A percentile compares a stretch with the other conserved stretches of the same genome.
phyloP scores from a whole-genome alignment of 192 early-diverging fungal species.

The Coemansia sp. region DNA sequence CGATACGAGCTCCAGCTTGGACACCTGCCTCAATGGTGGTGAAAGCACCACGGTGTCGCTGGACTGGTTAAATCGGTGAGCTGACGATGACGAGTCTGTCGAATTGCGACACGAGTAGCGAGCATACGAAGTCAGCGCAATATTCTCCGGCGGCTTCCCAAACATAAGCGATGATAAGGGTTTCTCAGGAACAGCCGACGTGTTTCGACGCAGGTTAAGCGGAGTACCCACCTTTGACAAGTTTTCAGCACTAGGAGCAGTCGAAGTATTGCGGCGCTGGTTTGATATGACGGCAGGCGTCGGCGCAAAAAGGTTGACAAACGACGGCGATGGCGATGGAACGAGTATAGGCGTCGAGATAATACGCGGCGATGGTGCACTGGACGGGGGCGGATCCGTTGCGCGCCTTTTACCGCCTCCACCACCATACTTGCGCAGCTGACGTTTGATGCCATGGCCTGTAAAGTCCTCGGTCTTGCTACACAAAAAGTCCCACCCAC shows the following conservation, averaged over 20 bases:
- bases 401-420: constrained; percentile 51
- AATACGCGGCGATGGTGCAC: background rate
- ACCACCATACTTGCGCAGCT: constrained; percentile 52
- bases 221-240: background rate
- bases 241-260: background rate
- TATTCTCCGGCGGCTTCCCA: constrained; percentile 19
- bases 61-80: constrained; percentile 11
- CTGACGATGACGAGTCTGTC: constrained; percentile 18
- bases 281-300: background rate
- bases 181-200: constrained; percentile 4
- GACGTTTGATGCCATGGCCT: constrained; percentile 45
- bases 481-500: constrained; percentile 53
- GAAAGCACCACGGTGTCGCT: constrained; percentile 5
- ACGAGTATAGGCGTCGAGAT: constrained; percentile 29
- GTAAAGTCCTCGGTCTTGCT: constrained; percentile 57
- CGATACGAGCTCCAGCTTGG: constrained; percentile 41
- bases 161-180: background rate
- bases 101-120: constrained; percentile 30
- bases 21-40: constrained; percentile 11
- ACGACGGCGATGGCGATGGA: constrained; percentile 40
- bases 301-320: constrained; percentile 23
- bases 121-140: constrained; percentile 23
- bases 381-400: constrained; percentile 22
- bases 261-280: constrained; percentile 11
- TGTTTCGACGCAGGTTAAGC: constrained; percentile 1